These are phyloP conservation scores for Mortierella sp. DNA, from an alignment of 371 early-diverging fungal species.

Conservation along the genomic window DNA sequence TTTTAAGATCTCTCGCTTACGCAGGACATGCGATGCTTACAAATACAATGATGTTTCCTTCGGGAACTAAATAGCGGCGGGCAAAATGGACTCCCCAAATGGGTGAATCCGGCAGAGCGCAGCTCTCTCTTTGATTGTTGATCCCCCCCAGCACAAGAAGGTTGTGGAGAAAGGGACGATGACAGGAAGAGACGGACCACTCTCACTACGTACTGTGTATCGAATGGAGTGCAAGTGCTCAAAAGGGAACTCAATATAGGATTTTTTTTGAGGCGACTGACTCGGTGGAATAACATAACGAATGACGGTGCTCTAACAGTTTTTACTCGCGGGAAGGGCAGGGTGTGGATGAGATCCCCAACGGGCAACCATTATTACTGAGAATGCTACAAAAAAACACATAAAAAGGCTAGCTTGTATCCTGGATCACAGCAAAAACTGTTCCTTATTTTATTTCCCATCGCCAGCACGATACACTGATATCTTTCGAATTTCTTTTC, in stretches of 20 bases:
- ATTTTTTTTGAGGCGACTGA: too few relatives aligned
- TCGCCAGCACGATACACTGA: not conserved
- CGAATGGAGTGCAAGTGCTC: not conserved
- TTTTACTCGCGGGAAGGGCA: too few relatives aligned
- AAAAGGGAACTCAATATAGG: not conserved
- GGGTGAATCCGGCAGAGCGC: slow-evolving; percentile 14
- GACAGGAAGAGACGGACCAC: slow-evolving; percentile 5
- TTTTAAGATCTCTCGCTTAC: too few relatives aligned
- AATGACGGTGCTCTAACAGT: too few relatives aligned
- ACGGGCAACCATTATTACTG: too few relatives aligned
- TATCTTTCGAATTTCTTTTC: not conserved
- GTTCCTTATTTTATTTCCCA: not conserved
- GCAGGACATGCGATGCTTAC: slow-evolving; percentile 6
- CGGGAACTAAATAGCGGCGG: not conserved
- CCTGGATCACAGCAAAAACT: too few relatives aligned
- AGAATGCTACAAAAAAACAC: too few relatives aligned
- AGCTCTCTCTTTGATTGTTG: not conserved
- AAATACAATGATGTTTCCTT: not conserved
- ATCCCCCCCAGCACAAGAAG: not conserved
- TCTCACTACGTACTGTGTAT: not conserved
- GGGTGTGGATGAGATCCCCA: too few relatives aligned
- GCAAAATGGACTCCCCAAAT: not conserved
- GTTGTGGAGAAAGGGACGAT: not conserved
- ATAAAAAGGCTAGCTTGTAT: too few relatives aligned
- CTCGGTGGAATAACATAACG: too few relatives aligned